Percentiles rank a stretch among this genome's conserved stretches.
These are phyloP conservation scores for Kernera saxatilis DNA, from an alignment of 345 rosid genomes.

Conservation along the genomic window DNA sequence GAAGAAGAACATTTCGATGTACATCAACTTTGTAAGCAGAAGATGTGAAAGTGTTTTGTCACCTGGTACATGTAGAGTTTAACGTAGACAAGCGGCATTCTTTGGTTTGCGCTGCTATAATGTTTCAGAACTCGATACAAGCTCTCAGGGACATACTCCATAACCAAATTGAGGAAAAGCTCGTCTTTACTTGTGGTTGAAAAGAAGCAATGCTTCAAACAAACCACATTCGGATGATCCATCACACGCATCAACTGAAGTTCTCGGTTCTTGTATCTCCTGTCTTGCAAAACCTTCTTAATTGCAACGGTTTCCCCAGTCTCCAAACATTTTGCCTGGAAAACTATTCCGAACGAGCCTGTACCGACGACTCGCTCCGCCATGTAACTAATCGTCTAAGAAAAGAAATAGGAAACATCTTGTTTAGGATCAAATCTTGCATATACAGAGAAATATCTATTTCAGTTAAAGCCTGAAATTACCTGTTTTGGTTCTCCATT, in stretches of 20 bases:
- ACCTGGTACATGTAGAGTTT: constrained; percentile 90
- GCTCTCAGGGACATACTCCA: constrained; percentile 92
- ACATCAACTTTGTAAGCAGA: neutral
- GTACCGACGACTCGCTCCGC: constrained; percentile 88
- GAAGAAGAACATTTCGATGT: neutral
- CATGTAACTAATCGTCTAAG: constrained; percentile 84
- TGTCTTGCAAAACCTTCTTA: constrained; percentile 79
- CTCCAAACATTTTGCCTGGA: constrained; percentile 90
- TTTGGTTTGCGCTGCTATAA: constrained; percentile 67
- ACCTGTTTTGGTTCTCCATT: constrained; percentile 93
- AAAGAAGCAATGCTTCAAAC: constrained; percentile 87
- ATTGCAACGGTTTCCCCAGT: constrained; percentile 85
- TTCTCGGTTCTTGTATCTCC: constrained; percentile 83
- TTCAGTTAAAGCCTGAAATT: neutral
- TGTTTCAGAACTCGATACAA: constrained; percentile 81
- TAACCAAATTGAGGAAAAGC: constrained; percentile 80
- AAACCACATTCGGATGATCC: constrained; percentile 83
- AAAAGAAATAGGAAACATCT: neutral
- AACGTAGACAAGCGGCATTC: constrained; percentile 81
- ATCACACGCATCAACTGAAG: constrained; percentile 75
- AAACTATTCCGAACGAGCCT: constrained; percentile 83
- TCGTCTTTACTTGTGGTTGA: constrained; percentile 77
- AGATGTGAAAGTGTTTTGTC: neutral
- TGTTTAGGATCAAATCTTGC: neutral
- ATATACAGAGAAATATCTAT: neutral